phyloP scores from a whole-genome alignment of 1,284 basidiomycete genomes.

The Cutaneotrichosporon dermatis region DNA sequence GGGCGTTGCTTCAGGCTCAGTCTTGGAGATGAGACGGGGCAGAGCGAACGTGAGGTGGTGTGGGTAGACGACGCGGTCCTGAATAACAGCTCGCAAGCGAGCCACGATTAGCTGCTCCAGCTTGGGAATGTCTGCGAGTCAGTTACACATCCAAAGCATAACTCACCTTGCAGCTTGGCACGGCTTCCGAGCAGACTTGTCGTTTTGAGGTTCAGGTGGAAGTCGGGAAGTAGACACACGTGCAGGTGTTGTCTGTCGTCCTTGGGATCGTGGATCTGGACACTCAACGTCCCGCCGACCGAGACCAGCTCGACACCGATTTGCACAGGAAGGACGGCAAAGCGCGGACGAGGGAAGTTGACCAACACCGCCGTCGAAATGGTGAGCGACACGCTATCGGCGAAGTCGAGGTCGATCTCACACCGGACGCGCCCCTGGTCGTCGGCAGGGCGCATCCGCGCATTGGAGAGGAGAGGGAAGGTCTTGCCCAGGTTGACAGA shows the following conservation, averaged over 20 bases:
- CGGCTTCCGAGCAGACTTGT: conserved; percentile 55
- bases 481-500: conserved; percentile 54
- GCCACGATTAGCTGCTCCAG: conserved; percentile 57
- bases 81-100: conserved; percentile 52
- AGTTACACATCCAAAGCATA: neutral
- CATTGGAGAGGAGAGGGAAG: conserved; percentile 54
- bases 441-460: conserved; percentile 55
- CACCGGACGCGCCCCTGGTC: conserved; percentile 52
- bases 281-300: conserved; percentile 53
- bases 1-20: conserved; percentile 2
- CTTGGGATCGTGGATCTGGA: conserved; percentile 38
- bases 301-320: conserved; percentile 54
- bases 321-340: conserved; percentile 56
- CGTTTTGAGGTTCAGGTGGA: conserved; percentile 54
- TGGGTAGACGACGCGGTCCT: conserved; percentile 54
- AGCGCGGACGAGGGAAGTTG: conserved; percentile 56
- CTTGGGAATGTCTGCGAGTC: conserved; percentile 55
- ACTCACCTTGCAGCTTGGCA: conserved; percentile 55
- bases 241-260: conserved; percentile 49
- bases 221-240: conserved; percentile 56
- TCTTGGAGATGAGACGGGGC: conserved; percentile 44
- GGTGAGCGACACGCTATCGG: conserved; percentile 53
- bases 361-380: conserved; percentile 56
- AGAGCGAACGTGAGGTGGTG: conserved; percentile 50
- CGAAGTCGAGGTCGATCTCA: conserved; percentile 57